Evolutionary conservation across 305 asterid genomes (phyloP), one percentile per base, ranked within the genome.

Genomic region (Striga hermonthica): DNA sequence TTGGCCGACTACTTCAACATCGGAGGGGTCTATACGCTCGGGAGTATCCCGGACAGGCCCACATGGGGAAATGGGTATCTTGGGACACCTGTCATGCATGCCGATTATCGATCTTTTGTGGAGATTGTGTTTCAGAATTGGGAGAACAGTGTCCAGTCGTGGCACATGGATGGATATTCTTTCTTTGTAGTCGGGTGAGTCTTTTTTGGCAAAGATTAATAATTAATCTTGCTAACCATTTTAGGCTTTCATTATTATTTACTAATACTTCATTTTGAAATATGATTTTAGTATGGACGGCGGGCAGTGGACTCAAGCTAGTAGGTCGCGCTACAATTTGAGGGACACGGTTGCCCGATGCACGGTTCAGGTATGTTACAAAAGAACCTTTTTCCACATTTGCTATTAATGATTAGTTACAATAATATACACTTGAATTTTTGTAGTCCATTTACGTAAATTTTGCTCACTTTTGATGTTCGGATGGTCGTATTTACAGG

Each of bases 141-240:
- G 91, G 99, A 90, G 76, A 69, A 82, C 44, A 57, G 76, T 9
- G 88, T 93, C 74, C 97, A 93, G 77, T 88, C 97, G 7, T 93
- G 99, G 99, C 99, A 93, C 65, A 73, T 90, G 0, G 84, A 88
- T 76, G 99, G 96, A 68, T 82, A 80, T 57, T 80, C 94, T 5
- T 93, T 93, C 89, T 90, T 88, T 22, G 95, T 90, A 14, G 94
- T 88, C 0, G 99, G 97, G 96, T 91, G 71, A 77, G 84, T 62
- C 35, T 13, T 22, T 22, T 22, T 22, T 22, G 31, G 31, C 31
- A 22, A 22, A 22, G 31, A 22, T 22, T 22, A 22, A 22, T 22
- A 22, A 10, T 15, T 0, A 2, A 14, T 38, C 31, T 57, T 8
- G 2, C 31, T 22, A 22, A 22, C 31, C 31, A 2, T 22, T 22